Evolutionary conservation across 768 basidiomycete species (phyloP).

Genomic region (Lentinula detonsa): DNA sequence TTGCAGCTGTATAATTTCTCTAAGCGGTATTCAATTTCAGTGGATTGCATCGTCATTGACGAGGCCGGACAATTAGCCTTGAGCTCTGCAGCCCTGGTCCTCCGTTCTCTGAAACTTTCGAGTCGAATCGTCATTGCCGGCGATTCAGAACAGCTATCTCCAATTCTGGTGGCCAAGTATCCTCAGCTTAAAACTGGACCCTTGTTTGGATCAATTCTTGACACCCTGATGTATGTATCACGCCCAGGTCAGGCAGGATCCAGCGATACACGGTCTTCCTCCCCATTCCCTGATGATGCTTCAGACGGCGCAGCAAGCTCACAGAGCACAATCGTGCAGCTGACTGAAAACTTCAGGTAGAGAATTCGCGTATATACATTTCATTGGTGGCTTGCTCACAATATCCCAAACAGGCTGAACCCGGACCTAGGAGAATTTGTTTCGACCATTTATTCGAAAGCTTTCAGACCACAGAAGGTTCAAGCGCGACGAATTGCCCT

Average conservation of each 20-base stretch:
- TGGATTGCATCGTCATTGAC: slow-evolving; percentile 41
- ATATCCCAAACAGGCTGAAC: slow-evolving; percentile 29
- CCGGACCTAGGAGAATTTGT: slow-evolving; percentile 50
- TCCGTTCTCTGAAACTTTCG: slow-evolving; percentile 29
- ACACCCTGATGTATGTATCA: slow-evolving; percentile 32
- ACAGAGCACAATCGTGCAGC: slow-evolving; percentile 36
- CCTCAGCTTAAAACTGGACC: slow-evolving; percentile 29
- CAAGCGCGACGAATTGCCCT: slow-evolving; percentile 33
- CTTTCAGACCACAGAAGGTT: slow-evolving; percentile 42
- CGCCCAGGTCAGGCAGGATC: slow-evolving; percentile 12
- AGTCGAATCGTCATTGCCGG: slow-evolving; percentile 44
- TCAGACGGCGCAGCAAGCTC: slow-evolving; percentile 15
- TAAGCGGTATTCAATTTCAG: slow-evolving; percentile 29
- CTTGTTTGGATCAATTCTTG: slow-evolving; percentile 44
- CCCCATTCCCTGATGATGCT: slow-evolving; percentile 11
- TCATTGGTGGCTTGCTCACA: not conserved
- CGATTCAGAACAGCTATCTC: slow-evolving; percentile 47
- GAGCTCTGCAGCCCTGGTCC: slow-evolving; percentile 37
- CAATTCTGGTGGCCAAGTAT: slow-evolving; percentile 42
- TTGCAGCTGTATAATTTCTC: slow-evolving; percentile 41
- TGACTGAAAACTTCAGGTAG: slow-evolving; percentile 48
- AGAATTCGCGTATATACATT: not conserved
- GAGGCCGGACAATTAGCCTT: slow-evolving; percentile 48
- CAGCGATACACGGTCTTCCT: slow-evolving; percentile 12
- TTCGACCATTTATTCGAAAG: slow-evolving; percentile 42